Evolutionary conservation across 176 grass and related monocot species (phyloP), one percentile per base, ranked within the genome.

Genomic region (Panicum miliaceum): DNA sequence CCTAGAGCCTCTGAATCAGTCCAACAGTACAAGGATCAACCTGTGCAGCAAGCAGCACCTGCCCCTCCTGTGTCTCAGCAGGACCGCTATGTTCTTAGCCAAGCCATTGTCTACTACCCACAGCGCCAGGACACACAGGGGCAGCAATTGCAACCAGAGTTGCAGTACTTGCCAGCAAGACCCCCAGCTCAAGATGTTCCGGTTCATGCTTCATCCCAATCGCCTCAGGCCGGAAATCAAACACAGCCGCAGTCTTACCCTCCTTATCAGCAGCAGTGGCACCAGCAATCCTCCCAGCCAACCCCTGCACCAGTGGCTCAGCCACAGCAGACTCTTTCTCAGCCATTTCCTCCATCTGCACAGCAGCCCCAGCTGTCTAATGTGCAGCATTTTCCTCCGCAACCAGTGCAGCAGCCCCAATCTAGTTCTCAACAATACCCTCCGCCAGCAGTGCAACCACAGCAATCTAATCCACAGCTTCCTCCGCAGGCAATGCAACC

Each of bases 81-180:
- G 51, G 84, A 90, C 81, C 89, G 84, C 66, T 90, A 90, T 80
- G 81, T 80, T 64, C 84, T 90, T 75, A 90, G 84, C 62, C 89
- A 90, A 87, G 84, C 89, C 62, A 87, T 90, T 5, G 84, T 80
- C 47, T 90, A 87, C 81, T 90, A 90, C 75, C 89, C 89, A 87
- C 84, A 90, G 15, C 81, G 71, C 19, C 88, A 90, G 68, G 84
- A 87, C 7, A 75, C 89, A 54, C 80, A 86, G 6, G 79, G 88
- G 37, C 88, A 90, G 67, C 79, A 86, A 78, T 59, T 82, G 35
- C 88, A 90, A 69, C 84, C 76, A 38, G 89, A 83, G 69, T 68
- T 90, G 35, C 89, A 90, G n/a, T 90, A 90, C 69, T 32, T 90
- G 73, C 72, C 87, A 76, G 60, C 58, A 66, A 88, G 86, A 22